phyloP scores from a whole-genome alignment of 2,329 filamentous ascomycete species.

The Epichloe festucae region DNA sequence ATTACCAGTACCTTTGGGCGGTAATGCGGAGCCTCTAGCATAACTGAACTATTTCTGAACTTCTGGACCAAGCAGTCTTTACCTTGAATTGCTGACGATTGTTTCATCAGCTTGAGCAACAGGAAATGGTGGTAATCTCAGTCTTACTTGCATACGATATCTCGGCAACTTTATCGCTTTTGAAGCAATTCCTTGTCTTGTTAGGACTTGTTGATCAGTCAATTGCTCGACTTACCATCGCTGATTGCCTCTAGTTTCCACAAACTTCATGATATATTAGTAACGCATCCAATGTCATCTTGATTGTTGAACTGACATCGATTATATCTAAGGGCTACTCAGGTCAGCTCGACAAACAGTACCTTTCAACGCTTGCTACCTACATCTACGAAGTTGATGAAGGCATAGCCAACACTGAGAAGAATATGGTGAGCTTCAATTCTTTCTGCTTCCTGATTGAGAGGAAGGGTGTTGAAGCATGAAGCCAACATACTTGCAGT shows the following conservation, averaged over 20 bases:
- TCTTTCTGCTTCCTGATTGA: background rate
- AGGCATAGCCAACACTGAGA: constrained; percentile 81
- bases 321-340: constrained; percentile 61
- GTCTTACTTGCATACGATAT: constrained; percentile 85
- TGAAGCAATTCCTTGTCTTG: constrained; percentile 57
- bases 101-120: background rate
- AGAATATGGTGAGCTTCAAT: background rate
- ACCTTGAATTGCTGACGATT: constrained; percentile 65
- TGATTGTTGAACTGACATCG: constrained; percentile 34
- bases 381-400: constrained; percentile 85
- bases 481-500: constrained; percentile 56
- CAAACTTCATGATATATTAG: constrained; percentile 41
- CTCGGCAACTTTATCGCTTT: constrained; percentile 73
- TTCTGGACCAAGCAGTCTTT: constrained; percentile 85
- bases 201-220: constrained; percentile 1
- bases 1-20: constrained; percentile 60
- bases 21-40: constrained; percentile 72
- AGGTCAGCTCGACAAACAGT: constrained; percentile 14
- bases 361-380: constrained; percentile 20
- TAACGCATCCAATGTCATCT: background rate
- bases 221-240: constrained; percentile 39
- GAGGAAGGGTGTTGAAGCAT: background rate
- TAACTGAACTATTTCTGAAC: constrained; percentile 92
- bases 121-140: background rate
- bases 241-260: constrained; percentile 55